phyloP scores from a whole-genome alignment of 305 asterid species.

The Fraxinus dipetala region DNA sequence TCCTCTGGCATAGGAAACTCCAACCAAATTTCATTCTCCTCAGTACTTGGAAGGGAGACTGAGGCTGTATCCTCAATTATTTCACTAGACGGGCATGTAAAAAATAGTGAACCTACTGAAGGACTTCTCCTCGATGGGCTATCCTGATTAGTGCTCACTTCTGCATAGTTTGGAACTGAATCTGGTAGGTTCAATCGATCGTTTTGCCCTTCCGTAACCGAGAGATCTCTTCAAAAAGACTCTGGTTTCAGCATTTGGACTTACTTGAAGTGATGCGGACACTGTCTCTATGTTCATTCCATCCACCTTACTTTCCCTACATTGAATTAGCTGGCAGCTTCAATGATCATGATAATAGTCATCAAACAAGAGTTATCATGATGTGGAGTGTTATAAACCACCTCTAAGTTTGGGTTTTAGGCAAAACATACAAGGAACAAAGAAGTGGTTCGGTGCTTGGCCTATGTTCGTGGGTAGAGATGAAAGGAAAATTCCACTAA shows the following conservation, averaged over 20 bases:
- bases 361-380: background rate
- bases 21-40: conserved; percentile 34
- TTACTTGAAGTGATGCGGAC: conserved; percentile 38
- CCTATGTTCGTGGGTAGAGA: background rate
- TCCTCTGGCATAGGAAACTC: conserved; percentile 25
- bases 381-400: background rate
- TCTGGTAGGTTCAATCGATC: conserved; percentile 25
- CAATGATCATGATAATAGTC: conserved; percentile 2
- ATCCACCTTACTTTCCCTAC: conserved; percentile 50
- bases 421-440: background rate
- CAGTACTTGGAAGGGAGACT: conserved; percentile 29
- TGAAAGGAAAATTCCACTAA: background rate
- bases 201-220: conserved; percentile 39
- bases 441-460: background rate
- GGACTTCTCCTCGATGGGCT: conserved; percentile 43
- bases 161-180: conserved; percentile 27
- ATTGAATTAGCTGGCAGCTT: conserved; percentile 20
- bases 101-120: conserved; percentile 50
- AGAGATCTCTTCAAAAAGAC: conserved; percentile 39
- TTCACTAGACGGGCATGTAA: conserved; percentile 50
- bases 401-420: background rate
- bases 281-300: conserved; percentile 30
- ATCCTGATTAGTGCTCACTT: conserved; percentile 43
- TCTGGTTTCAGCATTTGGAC: conserved; percentile 40
- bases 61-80: conserved; percentile 34